Conservation (phyloP, 225 moss, liverwort and hornwort species). For the Anthoceros angustus region DNA sequence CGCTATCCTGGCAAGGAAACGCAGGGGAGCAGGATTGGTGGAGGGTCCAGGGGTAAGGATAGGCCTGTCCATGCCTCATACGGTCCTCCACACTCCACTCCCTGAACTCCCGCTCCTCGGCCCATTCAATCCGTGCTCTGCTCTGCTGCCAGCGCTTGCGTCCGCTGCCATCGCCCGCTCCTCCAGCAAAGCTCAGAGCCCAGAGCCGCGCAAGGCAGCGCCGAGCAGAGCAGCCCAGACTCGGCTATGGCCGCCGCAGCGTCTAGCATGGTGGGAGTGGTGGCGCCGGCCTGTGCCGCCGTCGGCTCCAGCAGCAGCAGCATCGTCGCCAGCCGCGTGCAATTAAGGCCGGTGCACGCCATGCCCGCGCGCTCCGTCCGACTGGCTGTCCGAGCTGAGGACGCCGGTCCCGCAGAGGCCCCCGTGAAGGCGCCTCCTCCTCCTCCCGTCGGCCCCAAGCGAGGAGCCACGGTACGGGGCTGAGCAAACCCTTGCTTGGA, state of each 20-base stretch:
- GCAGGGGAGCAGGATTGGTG: background rate
- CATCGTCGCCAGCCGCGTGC: conserved; percentile 15
- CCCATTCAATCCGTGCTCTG: background rate
- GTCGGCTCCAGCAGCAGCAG: conserved; percentile 19
- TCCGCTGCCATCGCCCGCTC: too few species aligned
- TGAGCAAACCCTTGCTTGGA: background rate
- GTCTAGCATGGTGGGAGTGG: conserved; percentile 18
- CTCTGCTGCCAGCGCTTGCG: background rate
- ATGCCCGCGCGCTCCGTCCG: background rate
- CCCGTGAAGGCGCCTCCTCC: conserved; percentile 6
- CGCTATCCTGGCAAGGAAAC: conserved; percentile 3
- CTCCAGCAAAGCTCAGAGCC: background rate
- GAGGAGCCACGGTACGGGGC: conserved; percentile 4
- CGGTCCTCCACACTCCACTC: conserved; percentile 1
- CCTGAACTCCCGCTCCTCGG: background rate
- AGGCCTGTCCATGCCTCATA: background rate
- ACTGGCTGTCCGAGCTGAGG: conserved; percentile 18
- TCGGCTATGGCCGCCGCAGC: background rate
- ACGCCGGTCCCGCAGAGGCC: background rate
- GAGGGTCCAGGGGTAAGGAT: background rate
- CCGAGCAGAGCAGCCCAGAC: background rate
- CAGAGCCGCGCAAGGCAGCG: background rate
- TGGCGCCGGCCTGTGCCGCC: conserved; percentile 13
- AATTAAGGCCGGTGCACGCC: conserved; percentile 11
- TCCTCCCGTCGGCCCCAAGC: conserved; percentile 14